phyloP scores from a whole-genome alignment of 108 stramenopile genomes.

The Cylindrotheca closterium region DNA sequence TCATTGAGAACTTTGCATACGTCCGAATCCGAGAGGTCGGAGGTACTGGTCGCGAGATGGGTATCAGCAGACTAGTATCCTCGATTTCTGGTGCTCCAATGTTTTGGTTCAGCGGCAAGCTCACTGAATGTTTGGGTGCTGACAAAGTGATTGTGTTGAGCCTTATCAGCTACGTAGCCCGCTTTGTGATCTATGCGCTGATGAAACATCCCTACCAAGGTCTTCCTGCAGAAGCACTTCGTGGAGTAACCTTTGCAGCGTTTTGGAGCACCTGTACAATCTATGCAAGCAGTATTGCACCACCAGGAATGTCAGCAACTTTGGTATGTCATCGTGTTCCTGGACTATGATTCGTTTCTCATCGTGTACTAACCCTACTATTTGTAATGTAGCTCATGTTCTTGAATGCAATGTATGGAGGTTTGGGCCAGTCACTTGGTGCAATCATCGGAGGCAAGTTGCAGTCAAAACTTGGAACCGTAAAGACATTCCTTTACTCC shows the following conservation, averaged over 20 bases:
- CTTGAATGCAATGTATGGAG: slow-evolving; percentile 95
- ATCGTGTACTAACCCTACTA: background rate
- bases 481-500: slow-evolving; percentile 66
- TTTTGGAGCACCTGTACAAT: slow-evolving; percentile 93
- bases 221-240: slow-evolving; percentile 89
- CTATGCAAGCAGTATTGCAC: slow-evolving; percentile 88
- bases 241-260: slow-evolving; percentile 92
- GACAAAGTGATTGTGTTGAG: slow-evolving; percentile 83
- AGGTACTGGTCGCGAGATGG: slow-evolving; percentile 87
- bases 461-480: slow-evolving; percentile 78
- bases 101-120: slow-evolving; percentile 79
- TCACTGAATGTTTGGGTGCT: slow-evolving; percentile 78
- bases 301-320: slow-evolving; percentile 87
- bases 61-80: slow-evolving; percentile 83
- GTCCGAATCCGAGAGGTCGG: slow-evolving; percentile 91
- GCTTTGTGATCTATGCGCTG: slow-evolving; percentile 89
- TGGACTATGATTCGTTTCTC: background rate
- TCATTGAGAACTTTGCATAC: slow-evolving; percentile 97
- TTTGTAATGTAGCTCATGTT: slow-evolving; percentile 57
- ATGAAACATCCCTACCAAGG: slow-evolving; percentile 87
- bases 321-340: slow-evolving; percentile 73
- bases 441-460: slow-evolving; percentile 91
- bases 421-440: slow-evolving; percentile 91
- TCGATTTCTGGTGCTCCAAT: slow-evolving; percentile 90
- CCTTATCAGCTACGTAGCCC: slow-evolving; percentile 75